Conservation (phyloP, 2,329 filamentous ascomycete species). For the Spiromastix sp. region DNA sequence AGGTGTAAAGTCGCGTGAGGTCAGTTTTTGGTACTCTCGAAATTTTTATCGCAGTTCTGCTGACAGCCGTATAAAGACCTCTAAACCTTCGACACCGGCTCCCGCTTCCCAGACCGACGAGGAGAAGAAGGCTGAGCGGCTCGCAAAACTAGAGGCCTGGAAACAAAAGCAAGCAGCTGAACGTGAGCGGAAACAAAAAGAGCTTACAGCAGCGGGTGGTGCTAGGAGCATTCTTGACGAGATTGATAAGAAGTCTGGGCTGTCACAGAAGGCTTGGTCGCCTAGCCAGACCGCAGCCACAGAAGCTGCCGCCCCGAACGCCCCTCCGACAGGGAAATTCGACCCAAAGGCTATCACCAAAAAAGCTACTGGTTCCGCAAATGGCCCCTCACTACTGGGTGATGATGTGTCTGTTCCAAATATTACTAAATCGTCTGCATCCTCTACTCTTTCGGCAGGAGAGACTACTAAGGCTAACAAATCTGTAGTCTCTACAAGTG, state of each 20-base stretch:
- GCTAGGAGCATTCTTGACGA: slow-evolving; percentile 59
- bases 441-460: slow-evolving; percentile 30
- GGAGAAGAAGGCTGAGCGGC: slow-evolving; percentile 68
- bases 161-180: slow-evolving; percentile 75
- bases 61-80: slow-evolving; percentile 33
- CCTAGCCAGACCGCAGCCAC: slow-evolving; percentile 28
- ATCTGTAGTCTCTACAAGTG: slow-evolving; percentile 30
- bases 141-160: slow-evolving; percentile 80
- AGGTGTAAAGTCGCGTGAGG: slow-evolving; percentile 45
- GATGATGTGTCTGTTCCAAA: slow-evolving; percentile 44
- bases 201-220: slow-evolving; percentile 51
- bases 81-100: slow-evolving; percentile 39
- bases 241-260: slow-evolving; percentile 59
- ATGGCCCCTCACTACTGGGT: slow-evolving; percentile 44
- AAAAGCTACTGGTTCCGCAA: slow-evolving; percentile 54
- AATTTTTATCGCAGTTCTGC: slow-evolving; percentile 5
- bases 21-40: slow-evolving; percentile 29
- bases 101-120: slow-evolving; percentile 50
- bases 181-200: slow-evolving; percentile 61
- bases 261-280: slow-evolving; percentile 12
- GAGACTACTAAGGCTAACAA: slow-evolving; percentile 33
- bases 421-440: slow-evolving; percentile 34
- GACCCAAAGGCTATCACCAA: slow-evolving; percentile 80
- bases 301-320: slow-evolving; percentile 20
- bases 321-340: slow-evolving; percentile 60